These are phyloP conservation scores for Pyrrhoderma lamaoense DNA, from an alignment of 1,284 basidiomycete genomes.

Conservation along the genomic window DNA sequence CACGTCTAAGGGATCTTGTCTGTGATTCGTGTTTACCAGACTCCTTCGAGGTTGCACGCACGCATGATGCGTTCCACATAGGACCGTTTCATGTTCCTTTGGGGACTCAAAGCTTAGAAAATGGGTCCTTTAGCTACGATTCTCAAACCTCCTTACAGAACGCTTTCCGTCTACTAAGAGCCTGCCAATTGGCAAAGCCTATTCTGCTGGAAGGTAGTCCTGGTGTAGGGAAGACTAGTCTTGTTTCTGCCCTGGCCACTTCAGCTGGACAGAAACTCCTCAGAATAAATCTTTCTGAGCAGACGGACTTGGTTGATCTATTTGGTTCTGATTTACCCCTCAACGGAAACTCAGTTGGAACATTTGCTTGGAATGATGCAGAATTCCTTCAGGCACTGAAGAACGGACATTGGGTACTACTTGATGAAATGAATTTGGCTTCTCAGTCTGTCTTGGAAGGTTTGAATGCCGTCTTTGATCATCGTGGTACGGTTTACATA, in stretches of 20 bases:
- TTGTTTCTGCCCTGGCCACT: slow-evolving; percentile 84
- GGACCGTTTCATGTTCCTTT: slow-evolving; percentile 72
- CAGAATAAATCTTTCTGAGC: slow-evolving; percentile 98
- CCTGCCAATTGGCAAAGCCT: slow-evolving; percentile 86
- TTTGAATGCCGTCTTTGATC: slow-evolving; percentile 93
- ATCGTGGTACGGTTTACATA: slow-evolving; percentile 92
- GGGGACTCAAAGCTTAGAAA: slow-evolving; percentile 38
- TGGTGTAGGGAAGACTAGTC: slow-evolving; percentile 98
- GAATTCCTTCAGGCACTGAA: slow-evolving; percentile 93
- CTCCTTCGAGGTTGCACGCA: neutral
- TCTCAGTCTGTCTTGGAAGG: slow-evolving; percentile 96
- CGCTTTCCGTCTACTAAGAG: slow-evolving; percentile 84
- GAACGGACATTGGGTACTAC: slow-evolving; percentile 90
- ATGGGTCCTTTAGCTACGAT: slow-evolving; percentile 69
- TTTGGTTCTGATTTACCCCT: slow-evolving; percentile 97
- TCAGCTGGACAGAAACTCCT: slow-evolving; percentile 75
- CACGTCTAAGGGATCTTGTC: neutral
- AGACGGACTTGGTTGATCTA: slow-evolving; percentile 94
- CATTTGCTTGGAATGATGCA: slow-evolving; percentile 97
- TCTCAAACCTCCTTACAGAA: slow-evolving; percentile 90
- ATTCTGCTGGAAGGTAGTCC: slow-evolving; percentile 97
- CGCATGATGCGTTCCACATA: slow-evolving; percentile 40
- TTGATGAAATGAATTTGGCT: slow-evolving; percentile 99
- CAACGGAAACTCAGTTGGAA: slow-evolving; percentile 85
- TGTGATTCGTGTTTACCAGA: neutral